These are phyloP conservation scores for Prunus mongolica DNA, from an alignment of 306 rosid species.

Conservation along the genomic window DNA sequence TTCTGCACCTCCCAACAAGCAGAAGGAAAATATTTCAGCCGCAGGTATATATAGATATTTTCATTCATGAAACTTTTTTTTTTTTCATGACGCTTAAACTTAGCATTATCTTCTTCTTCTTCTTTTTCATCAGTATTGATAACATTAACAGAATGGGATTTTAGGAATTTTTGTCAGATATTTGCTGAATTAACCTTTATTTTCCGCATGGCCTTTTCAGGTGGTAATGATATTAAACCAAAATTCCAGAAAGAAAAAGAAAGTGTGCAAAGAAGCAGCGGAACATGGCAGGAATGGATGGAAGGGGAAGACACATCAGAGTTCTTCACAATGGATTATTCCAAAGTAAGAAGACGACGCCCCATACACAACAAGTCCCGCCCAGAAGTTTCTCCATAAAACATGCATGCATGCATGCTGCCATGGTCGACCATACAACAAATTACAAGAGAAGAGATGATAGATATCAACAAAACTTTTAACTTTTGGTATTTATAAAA, in stretches of 20 bases:
- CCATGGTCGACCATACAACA: background rate
- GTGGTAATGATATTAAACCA: background rate
- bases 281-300: slow-evolving; percentile 47
- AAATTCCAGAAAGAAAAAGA: slow-evolving; percentile 4
- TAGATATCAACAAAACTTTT: background rate
- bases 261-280: slow-evolving; percentile 27
- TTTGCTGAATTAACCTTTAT: background rate
- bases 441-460: no score
- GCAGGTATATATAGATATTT: slow-evolving; percentile 16
- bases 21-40: slow-evolving; percentile 23
- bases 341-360: slow-evolving; percentile 47
- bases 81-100: no score
- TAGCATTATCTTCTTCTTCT: background rate
- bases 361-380: slow-evolving; percentile 72
- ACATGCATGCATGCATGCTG: slow-evolving; percentile 13
- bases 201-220: background rate
- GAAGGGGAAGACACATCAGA: slow-evolving; percentile 40
- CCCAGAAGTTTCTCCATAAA: slow-evolving; percentile 52
- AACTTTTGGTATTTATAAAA: background rate
- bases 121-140: no score
- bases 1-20: slow-evolving; percentile 21
- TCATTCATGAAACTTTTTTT: background rate
- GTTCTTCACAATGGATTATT: slow-evolving; percentile 67
- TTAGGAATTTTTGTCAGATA: background rate
- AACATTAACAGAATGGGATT: background rate